Base-by-base conservation (phyloP, 139 green algal species). In the Deuterostichococcus epilithicus region DNA sequence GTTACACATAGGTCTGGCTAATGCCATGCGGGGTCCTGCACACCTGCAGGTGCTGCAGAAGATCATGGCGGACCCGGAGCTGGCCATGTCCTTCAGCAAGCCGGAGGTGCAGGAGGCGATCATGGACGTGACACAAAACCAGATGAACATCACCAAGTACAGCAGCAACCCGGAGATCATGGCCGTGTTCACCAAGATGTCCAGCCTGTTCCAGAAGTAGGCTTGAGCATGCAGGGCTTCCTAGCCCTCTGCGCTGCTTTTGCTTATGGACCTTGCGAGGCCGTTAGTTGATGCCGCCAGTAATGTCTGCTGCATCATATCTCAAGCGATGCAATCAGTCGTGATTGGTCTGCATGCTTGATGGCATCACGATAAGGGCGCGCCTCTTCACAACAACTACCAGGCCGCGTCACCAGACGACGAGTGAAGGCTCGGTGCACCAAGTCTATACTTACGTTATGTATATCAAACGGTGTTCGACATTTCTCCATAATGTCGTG, bases 131-230 rank as follows among this genome's bases (percentile, higher is more conserved):
- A 89, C 72, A 65, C 77, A 85, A 18, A 94, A 95, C 84, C 93
- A 92, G 2, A 92, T 92, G 85, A 89, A 89, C 77, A 92, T 96
- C 63, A 82, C 89, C 45, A 93, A 96, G 75, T 96, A 97, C 81
- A 85, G 92, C 76, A 81, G 85, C n/a, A 88, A 97, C 76, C 81
- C 86, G 33, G 90, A 97, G 77, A 78, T 94, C 79, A 92, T 93
- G 88, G 86, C 86, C 80, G 85, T 86, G 65, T 63, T 63, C 52
- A 63, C 26, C 52, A 37, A 52, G 59, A 63, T 72, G 63, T 22
- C 18, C 22, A 67, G 28, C 0, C 37, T n/a, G 26, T n/a, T 42
- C 36, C 5, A 32, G 2, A 70, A 33, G 35, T 1, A 28, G 47
- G 1, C 28, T 37, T 44, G 47, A 26, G 70, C 0, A n/a, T 42